Evolutionary conservation across 495 filamentous ascomycete species (phyloP), one percentile per base, ranked within the genome.

Genomic region (Chaetomium fimeti): DNA sequence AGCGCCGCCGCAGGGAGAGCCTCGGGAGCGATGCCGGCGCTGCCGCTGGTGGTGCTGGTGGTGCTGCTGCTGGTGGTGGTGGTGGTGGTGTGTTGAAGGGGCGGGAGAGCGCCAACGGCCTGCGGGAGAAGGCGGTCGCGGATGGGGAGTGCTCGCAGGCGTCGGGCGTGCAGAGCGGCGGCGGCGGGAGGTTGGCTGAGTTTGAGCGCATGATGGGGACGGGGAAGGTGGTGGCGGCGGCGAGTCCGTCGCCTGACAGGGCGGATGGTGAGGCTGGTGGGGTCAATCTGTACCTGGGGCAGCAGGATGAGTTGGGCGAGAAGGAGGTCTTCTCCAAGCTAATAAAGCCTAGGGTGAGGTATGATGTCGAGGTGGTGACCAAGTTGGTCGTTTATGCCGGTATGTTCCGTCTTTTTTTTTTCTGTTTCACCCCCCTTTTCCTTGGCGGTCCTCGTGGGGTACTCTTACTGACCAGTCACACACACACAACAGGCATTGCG

Each of bases 301-400:
- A 74, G 62, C 73, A 77, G 58, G 80, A 83, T 66, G 81, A 84
- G 76, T 66, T 83, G 51, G 83, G 75, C 69, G 90, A 95, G 70
- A 85, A 83, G 66, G 90, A 96, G 70, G 86, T 98, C 69, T 97
- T 97, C 73, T 87, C 86, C 20, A 85, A 83, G 72, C 83, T 98
- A 58, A 87, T 92, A 61, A 92, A 87, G 75, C 92, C 94, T 22
- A 86, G 94, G 59, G 92, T 97, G 32, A 83, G 92, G 66, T 98
- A 98, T 72, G 94, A 98, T 78, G 93, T 97, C 11, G 94, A 98
- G 73, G 93, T 98, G 24, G 86, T 98, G 48, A 98, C 94, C 20
- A 98, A 97, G 77, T 79, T 98, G 58, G 89, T 98, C 70, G 92
- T 98, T 47, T 98, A 98, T 82, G 82, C 88, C 63, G 94, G 93